These are phyloP conservation scores for Arachis stenosperma DNA, from an alignment of 306 rosid genomes.

Conservation along the genomic window DNA sequence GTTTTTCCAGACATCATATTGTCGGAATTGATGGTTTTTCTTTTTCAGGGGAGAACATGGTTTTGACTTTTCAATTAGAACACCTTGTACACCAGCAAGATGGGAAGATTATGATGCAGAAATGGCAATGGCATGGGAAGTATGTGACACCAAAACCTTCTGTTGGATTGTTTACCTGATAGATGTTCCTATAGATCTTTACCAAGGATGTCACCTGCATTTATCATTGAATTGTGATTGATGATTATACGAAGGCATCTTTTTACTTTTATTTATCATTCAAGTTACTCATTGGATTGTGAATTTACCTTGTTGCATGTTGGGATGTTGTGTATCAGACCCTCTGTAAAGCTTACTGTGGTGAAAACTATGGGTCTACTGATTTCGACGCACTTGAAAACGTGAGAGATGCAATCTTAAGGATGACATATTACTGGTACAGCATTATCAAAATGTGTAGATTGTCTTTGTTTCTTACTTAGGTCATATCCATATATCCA, in stretches of 20 bases:
- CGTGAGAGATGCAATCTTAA: slow-evolving; percentile 89
- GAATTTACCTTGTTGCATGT: slow-evolving; percentile 34
- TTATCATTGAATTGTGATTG: slow-evolving; percentile 18
- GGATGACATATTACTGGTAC: slow-evolving; percentile 99
- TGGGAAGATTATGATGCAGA: slow-evolving; percentile 95
- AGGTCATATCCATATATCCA: slow-evolving; percentile 23
- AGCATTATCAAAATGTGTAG: slow-evolving; percentile 30
- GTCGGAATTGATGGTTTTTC: slow-evolving; percentile 22
- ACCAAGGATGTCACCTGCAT: slow-evolving; percentile 22
- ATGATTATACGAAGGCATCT: slow-evolving; percentile 26
- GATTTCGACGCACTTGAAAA: slow-evolving; percentile 74
- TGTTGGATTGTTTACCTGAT: slow-evolving; percentile 25
- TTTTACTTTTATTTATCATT: slow-evolving; percentile 13
- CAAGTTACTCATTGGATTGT: slow-evolving; percentile 11
- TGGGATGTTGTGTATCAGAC: slow-evolving; percentile 53
- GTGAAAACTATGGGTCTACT: slow-evolving; percentile 84
- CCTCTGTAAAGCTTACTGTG: slow-evolving; percentile 81
- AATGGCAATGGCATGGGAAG: slow-evolving; percentile 94
- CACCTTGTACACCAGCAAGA: slow-evolving; percentile 87
- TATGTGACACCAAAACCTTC: slow-evolving; percentile 47
- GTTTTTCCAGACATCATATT: not conserved
- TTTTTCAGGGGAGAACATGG: slow-evolving; percentile 68
- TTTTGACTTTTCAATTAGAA: slow-evolving; percentile 91
- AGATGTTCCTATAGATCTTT: slow-evolving; percentile 2
- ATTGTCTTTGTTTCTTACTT: slow-evolving; percentile 23